Base-by-base conservation (phyloP, 306 rosid species). In the Quercus mongolica region DNA sequence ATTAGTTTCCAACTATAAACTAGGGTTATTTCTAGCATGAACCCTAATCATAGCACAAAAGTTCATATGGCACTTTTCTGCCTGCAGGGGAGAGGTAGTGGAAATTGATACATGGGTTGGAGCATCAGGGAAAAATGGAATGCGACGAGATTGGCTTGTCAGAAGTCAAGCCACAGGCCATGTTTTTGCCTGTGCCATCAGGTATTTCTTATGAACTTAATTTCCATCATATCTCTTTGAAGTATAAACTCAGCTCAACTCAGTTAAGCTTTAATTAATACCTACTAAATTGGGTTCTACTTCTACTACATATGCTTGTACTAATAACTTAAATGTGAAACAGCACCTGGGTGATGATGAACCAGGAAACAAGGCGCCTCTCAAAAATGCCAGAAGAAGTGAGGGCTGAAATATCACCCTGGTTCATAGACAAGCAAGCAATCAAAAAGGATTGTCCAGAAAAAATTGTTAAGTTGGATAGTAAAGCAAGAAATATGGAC, bases 261-360 rank as follows among this genome's bases (percentile, higher is more conserved):
- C 28, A 12, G 5, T 23, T 20, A n/a, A 35, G 51, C 23, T 61
- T 19, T 63, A 56, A 41, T 38, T 20, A 44, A 28, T 63, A 21
- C 64, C 71, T 10, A 49, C 54, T 49, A 49, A 49, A 49, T 12
- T 49, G 54, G 54, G 11, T 38, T 38, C 54, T 20, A 33, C 25
- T 33, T 80, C 59, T 58, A 33, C 26, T n/a, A 41, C 54, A 61
- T 59, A 55, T 68, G 52, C 33, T 2, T 35, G 38, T 80, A 65
- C 85, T 88, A 41, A 82, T 19, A 68, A 21, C 62, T 62, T 33
- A 80, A 56, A 74, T 51, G 56, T 74, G 69, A 80, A 86, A 84
- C 94, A 94, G 99, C 87, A 92, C 92, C 35, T 94, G 99, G 97
- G 99, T 92, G 87, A 94, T 90, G 97, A 94, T 94, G 99, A 92